Percentiles rank a stretch among this genome's conserved stretches.
Evolutionary conservation across 1,139 yeast species (phyloP).

Genomic region (Taphrina sp.): DNA sequence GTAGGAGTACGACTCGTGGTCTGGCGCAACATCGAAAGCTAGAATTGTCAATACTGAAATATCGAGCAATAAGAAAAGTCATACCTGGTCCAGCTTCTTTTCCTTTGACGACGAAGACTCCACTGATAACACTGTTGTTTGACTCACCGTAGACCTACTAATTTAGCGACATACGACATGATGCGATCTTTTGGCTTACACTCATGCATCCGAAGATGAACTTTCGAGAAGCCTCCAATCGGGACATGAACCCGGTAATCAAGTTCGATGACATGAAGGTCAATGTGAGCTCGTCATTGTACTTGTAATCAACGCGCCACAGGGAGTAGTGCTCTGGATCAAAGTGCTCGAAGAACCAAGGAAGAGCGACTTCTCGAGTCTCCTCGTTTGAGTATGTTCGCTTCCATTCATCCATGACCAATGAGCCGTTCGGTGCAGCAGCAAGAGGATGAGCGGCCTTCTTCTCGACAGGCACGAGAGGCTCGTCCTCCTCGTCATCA

Average conservation of each 20-base stretch:
- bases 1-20: slow-evolving; percentile 86
- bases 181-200: not conserved
- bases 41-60: no score
- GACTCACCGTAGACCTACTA: slow-evolving; percentile 96
- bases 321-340: slow-evolving; percentile 91
- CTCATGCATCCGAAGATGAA: slow-evolving; percentile 75
- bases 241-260: slow-evolving; percentile 97
- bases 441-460: slow-evolving; percentile 83
- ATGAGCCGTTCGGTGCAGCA: slow-evolving; percentile 61
- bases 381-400: slow-evolving; percentile 96
- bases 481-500: slow-evolving; percentile 35
- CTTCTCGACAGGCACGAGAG: slow-evolving; percentile 39
- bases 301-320: slow-evolving; percentile 92
- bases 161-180: slow-evolving; percentile 27
- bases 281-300: slow-evolving; percentile 94
- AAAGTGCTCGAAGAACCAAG: slow-evolving; percentile 98
- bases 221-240: slow-evolving; percentile 87
- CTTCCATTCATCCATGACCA: slow-evolving; percentile 91
- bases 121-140: slow-evolving; percentile 96
- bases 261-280: slow-evolving; percentile 98
- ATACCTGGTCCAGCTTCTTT: slow-evolving; percentile 76
- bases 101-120: slow-evolving; percentile 94
- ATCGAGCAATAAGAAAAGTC: no score
- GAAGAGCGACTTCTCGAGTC: slow-evolving; percentile 89
- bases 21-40: slow-evolving; percentile 98